Percentiles rank a stretch among this genome's conserved stretches.
Evolutionary conservation across 345 rosid genomes (phyloP).

Genomic region (Arabidopsis thaliana): DNA sequence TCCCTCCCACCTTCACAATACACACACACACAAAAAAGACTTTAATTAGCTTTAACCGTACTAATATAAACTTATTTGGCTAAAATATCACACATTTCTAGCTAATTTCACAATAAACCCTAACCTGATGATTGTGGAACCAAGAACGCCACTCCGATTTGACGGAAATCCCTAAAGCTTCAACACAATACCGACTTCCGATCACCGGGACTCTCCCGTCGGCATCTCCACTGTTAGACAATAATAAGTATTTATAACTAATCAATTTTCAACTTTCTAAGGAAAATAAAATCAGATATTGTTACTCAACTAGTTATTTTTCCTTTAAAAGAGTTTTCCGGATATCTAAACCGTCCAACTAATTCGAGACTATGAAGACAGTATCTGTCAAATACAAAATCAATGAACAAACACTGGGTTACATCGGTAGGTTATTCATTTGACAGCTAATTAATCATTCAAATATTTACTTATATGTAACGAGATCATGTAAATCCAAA

Average conservation of each 20-base stretch:
- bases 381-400: background rate
- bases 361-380: background rate
- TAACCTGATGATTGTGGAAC: conserved; percentile 63
- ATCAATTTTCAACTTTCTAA: background rate
- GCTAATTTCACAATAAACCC: background rate
- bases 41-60: background rate
- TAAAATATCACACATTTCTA: background rate
- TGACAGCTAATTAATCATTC: background rate
- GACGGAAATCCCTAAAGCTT: conserved; percentile 53
- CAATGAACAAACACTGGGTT: background rate
- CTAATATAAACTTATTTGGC: background rate
- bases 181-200: conserved; percentile 56
- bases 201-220: conserved; percentile 69
- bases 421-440: background rate
- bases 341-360: background rate
- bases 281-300: background rate
- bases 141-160: conserved; percentile 62
- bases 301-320: background rate
- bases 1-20: conserved; percentile 62
- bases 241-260: background rate
- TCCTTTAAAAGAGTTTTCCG: background rate
- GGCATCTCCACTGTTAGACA: conserved; percentile 55
- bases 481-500: background rate
- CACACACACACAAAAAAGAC: background rate
- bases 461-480: background rate